Evolutionary conservation across 1,139 yeast genomes (phyloP).

Genomic region (Scheffersomyces titani): DNA sequence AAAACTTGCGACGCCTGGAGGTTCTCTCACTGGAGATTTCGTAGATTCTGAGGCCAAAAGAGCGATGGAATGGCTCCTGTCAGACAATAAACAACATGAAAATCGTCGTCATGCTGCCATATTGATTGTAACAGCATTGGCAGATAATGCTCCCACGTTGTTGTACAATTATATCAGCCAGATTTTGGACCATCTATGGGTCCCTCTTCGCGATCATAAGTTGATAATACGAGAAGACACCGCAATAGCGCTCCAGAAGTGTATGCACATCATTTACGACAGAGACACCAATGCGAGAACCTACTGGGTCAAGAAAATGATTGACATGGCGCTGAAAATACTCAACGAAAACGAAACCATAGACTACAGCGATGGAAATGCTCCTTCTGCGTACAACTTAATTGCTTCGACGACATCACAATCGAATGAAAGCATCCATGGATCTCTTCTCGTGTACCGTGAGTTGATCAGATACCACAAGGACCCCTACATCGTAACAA

Average conservation of each 20-base stretch:
- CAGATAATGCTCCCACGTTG: slow-evolving; percentile 84
- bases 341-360: slow-evolving; percentile 26
- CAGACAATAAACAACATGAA: slow-evolving; percentile 74
- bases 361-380: neutral
- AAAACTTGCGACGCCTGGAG: slow-evolving; percentile 85
- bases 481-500: slow-evolving; percentile 46
- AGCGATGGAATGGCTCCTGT: slow-evolving; percentile 87
- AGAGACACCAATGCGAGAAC: slow-evolving; percentile 73
- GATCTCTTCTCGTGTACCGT: slow-evolving; percentile 78
- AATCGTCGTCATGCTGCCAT: slow-evolving; percentile 89
- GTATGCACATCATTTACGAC: slow-evolving; percentile 75
- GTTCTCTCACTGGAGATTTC: slow-evolving; percentile 85
- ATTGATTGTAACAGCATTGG: slow-evolving; percentile 77
- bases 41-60: slow-evolving; percentile 91
- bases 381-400: slow-evolving; percentile 24
- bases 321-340: slow-evolving; percentile 55
- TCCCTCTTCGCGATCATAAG: slow-evolving; percentile 79
- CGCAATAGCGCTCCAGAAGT: slow-evolving; percentile 76
- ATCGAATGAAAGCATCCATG: slow-evolving; percentile 76
- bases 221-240: slow-evolving; percentile 78
- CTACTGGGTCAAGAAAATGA: slow-evolving; percentile 72
- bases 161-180: slow-evolving; percentile 77
- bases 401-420: slow-evolving; percentile 28
- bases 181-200: slow-evolving; percentile 83
- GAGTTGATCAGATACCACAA: slow-evolving; percentile 74